A percentile compares a stretch with the other conserved stretches of the same genome.
Evolutionary conservation across 2,329 filamentous ascomycete genomes (phyloP).

Genomic region (Botrytis byssoidea): DNA sequence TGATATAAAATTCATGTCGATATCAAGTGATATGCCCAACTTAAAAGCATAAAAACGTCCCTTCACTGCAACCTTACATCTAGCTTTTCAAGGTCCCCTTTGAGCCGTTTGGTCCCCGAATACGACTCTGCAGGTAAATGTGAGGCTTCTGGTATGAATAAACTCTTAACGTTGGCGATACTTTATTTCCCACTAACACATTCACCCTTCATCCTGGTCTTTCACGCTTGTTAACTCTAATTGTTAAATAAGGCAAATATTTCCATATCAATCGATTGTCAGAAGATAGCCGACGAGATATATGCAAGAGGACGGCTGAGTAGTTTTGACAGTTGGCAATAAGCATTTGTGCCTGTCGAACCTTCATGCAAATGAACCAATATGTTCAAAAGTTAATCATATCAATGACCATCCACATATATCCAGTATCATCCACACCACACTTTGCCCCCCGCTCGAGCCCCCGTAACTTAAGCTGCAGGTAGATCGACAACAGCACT

Average conservation of each 20-base stretch:
- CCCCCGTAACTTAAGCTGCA: neutral
- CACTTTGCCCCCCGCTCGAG: neutral
- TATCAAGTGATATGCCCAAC: neutral
- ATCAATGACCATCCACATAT: neutral
- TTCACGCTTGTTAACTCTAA: neutral
- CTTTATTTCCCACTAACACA: neutral
- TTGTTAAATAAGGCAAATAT: neutral
- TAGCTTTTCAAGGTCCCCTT: neutral
- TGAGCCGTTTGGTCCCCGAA: neutral
- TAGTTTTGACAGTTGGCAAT: slow-evolving; percentile 5
- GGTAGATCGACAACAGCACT: slow-evolving; percentile 8
- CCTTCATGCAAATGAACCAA: neutral
- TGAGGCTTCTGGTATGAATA: neutral
- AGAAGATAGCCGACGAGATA: slow-evolving; percentile 3
- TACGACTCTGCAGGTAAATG: neutral
- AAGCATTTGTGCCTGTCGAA: slow-evolving; percentile 4
- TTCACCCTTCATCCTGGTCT: neutral
- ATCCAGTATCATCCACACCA: neutral
- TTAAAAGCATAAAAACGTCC: neutral
- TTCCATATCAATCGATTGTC: slow-evolving; percentile 11
- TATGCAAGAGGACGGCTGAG: slow-evolving; percentile 6
- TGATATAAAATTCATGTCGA: neutral
- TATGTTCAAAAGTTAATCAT: neutral
- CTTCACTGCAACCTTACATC: neutral
- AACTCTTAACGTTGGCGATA: neutral